Base-by-base conservation (phyloP, 2,329 filamentous ascomycete species). In the Exophiala bonariae region DNA sequence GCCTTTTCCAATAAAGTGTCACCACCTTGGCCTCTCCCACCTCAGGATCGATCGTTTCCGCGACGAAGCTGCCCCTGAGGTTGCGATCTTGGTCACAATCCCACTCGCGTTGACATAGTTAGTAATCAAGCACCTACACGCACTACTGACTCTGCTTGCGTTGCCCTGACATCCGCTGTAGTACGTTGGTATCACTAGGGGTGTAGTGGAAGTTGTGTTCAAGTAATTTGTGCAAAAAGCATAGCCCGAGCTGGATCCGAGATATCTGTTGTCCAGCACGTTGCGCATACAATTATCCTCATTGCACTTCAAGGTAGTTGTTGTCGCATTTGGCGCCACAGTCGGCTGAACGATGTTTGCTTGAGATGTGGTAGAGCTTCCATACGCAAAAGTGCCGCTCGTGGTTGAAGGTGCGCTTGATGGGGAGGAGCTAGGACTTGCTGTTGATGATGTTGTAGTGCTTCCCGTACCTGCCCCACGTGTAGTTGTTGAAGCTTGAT, bases 171-270 rank as follows among this genome's bases (percentile, higher is more conserved):
- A 55, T 8, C 48, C 51, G 10, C 23, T 34, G 31, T 52, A 26
- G 18, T 50, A 55, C 33, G 75, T 72, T 59, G 68, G 72, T 13
- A 54, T n/a, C n/a, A n/a, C 41, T 34, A 20, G 49, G 10, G 45
- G 47, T 2, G 55, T 41, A 19, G 53, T 55, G 32, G 52, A 46
- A 26, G 41, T 19, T 14, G 39, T 44, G n/a, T 41, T 54, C 2
- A 52, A 49, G 19, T 53, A 56, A 10, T 13, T 23, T 3, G 50
- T 13, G 30, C 53, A 56, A 37, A 52, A 53, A 16, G 35, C 14
- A 16, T 19, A 17, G 35, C 16, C 43, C 45, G 11, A 13, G 18
- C 19, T 50, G 4, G 44, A 34, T 5, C 38, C 42, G 6, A 47
- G 50, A 20, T 50, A 52, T 9, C 47, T 47, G 16, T 41, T 32